Evolutionary conservation across 1,284 basidiomycete genomes (phyloP), one percentile per base, ranked within the genome.

Genomic region (Ustilago tritici): DNA sequence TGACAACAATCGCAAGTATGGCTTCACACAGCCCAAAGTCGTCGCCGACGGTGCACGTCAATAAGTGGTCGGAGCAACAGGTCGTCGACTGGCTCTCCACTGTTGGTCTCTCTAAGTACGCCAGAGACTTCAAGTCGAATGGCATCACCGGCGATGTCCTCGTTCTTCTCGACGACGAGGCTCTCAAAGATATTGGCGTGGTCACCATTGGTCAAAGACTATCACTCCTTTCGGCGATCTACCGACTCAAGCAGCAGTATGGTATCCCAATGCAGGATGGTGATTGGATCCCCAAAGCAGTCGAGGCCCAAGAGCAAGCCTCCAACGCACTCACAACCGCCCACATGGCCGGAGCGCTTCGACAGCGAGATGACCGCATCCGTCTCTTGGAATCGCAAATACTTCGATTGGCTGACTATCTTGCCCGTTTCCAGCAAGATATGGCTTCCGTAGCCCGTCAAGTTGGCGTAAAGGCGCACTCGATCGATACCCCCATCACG

Each of bases 111-210:
- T 49, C 65, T 41, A 74, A 81, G 57, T 79, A 80, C 60, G 66
- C 65, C 4, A 50, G 56, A 11, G 68, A 72, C 56, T 82, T 82
- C 46, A 69, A 61, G 31, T 50, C 61, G 23, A 81, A 86, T 35
- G 83, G 80, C 55, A 85, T 86, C 73, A 78, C 74, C 19, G 85
- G 85, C 34, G 84, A 85, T 56, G 82, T 81, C 6, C 80, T 86
- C 43, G 61, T 84, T 15, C 59, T 83, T 14, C 79, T 86, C 58
- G 85, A 86, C 61, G 78, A 84, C 9, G 82, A 82, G 10, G 76
- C 81, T 1, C 74, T 86, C 56, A 78, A 68, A 31, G 85, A 86
- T 36, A 69, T 86, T 32, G 85, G 85, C 58, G 72, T 86, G 11
- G 46, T 60, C 23, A 79, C 79, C 32, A 74, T 86, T 36, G 85